Conservation (phyloP, 2,329 filamentous ascomycete genomes). For the Pseudopyrenochaeta lycopersici region DNA sequence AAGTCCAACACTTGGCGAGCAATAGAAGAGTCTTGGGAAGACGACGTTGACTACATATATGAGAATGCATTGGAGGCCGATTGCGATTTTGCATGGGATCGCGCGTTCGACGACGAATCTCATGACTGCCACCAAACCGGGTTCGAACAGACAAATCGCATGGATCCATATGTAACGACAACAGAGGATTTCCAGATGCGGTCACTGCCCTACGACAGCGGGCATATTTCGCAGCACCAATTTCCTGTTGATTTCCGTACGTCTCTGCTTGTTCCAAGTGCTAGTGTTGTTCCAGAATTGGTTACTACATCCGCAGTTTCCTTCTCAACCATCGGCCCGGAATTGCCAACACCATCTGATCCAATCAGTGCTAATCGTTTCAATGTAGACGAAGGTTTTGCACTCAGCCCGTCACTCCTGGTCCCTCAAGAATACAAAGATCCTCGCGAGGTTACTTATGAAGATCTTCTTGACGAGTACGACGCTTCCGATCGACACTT, state of each 20-base stretch:
- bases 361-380: constrained; percentile 25
- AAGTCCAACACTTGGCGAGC: constrained; percentile 46
- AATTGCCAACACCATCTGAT: constrained; percentile 41
- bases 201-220: constrained; percentile 1
- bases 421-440: constrained; percentile 48
- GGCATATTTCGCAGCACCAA: constrained; percentile 12
- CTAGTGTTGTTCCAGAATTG: constrained; percentile 42
- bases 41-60: constrained; percentile 70
- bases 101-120: constrained; percentile 35
- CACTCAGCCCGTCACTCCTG: constrained; percentile 49
- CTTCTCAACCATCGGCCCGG: constrained; percentile 38
- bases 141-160: background rate
- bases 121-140: constrained; percentile 45
- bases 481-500: constrained; percentile 58
- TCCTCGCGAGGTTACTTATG: constrained; percentile 45
- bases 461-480: constrained; percentile 52
- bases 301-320: constrained; percentile 46
- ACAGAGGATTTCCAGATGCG: constrained; percentile 8
- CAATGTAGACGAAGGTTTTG: constrained; percentile 43
- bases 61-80: constrained; percentile 68
- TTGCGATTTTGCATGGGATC: constrained; percentile 68
- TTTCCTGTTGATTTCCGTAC: constrained; percentile 33
- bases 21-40: constrained; percentile 64
- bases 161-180: constrained; percentile 7
- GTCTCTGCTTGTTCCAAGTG: constrained; percentile 39